Evolutionary conservation across 2,329 filamentous ascomycete genomes (phyloP).

Genomic region (Hymenoscyphus fructigenus): DNA sequence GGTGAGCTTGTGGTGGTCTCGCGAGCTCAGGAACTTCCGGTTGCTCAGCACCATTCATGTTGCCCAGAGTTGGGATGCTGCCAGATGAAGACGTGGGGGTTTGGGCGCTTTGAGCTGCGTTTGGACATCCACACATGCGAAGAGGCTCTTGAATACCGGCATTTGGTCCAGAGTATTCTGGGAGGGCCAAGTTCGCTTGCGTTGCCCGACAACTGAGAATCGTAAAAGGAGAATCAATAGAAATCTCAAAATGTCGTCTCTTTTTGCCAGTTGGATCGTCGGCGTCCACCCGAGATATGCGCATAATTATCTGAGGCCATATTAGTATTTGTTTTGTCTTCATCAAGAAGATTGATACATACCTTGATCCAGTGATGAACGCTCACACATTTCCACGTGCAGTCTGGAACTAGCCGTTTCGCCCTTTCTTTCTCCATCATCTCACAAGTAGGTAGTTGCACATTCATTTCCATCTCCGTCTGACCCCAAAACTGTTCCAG

Average conservation of each 20-base stretch:
- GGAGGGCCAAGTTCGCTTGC: slow-evolving; percentile 67
- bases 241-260: slow-evolving; percentile 73
- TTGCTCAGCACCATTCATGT: slow-evolving; percentile 33
- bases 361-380: slow-evolving; percentile 80
- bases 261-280: slow-evolving; percentile 57
- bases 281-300: slow-evolving; percentile 66
- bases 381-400: slow-evolving; percentile 70
- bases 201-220: slow-evolving; percentile 72
- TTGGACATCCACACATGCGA: slow-evolving; percentile 62
- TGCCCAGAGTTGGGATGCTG: slow-evolving; percentile 47
- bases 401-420: slow-evolving; percentile 67
- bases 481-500: slow-evolving; percentile 57
- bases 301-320: slow-evolving; percentile 64
- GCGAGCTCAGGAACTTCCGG: slow-evolving; percentile 38
- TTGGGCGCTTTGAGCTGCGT: slow-evolving; percentile 44
- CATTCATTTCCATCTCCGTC: slow-evolving; percentile 74
- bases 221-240: slow-evolving; percentile 74
- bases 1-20: slow-evolving; percentile 50
- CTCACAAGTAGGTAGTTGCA: slow-evolving; percentile 69
- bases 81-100: slow-evolving; percentile 41
- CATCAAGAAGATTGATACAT: slow-evolving; percentile 28
- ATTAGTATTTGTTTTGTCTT: background rate
- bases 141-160: slow-evolving; percentile 40
- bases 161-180: slow-evolving; percentile 60
- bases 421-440: slow-evolving; percentile 62